Percentiles rank a stretch among this genome's conserved stretches.
Evolutionary conservation across 2,329 filamentous ascomycete species (phyloP).

Genomic region (Apiospora marii): DNA sequence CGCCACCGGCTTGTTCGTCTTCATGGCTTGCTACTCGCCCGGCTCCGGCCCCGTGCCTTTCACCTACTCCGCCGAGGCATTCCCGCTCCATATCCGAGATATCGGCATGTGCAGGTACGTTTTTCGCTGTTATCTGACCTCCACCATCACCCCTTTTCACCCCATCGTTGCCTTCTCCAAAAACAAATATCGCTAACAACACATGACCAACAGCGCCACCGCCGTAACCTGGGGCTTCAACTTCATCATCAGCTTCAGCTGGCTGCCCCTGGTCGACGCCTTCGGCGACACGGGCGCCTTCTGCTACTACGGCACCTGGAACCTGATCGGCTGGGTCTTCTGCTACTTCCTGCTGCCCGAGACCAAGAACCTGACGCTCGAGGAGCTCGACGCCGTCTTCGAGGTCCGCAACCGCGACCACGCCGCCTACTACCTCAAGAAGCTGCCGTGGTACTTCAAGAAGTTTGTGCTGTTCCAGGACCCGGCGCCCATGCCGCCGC

Average conservation of each 20-base stretch:
- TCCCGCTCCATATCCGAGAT: slow-evolving; percentile 67
- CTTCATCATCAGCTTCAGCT: slow-evolving; percentile 47
- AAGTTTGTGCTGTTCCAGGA: slow-evolving; percentile 27
- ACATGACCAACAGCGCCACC: not conserved
- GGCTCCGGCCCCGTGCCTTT: slow-evolving; percentile 59
- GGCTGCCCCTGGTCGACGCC: slow-evolving; percentile 49
- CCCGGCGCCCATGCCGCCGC: slow-evolving; percentile 24
- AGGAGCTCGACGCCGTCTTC: slow-evolving; percentile 46
- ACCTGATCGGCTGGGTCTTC: slow-evolving; percentile 52
- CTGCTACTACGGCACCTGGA: slow-evolving; percentile 55
- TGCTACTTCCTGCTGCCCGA: slow-evolving; percentile 49
- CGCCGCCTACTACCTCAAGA: slow-evolving; percentile 27
- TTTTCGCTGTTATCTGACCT: not conserved
- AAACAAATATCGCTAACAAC: not conserved
- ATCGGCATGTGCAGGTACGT: slow-evolving; percentile 57
- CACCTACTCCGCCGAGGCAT: slow-evolving; percentile 71
- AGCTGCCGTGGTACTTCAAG: slow-evolving; percentile 30
- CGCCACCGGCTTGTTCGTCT: slow-evolving; percentile 70
- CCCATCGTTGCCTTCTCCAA: too few species aligned
- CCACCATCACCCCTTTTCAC: not conserved
- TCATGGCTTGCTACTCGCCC: slow-evolving; percentile 54
- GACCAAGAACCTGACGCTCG: slow-evolving; percentile 46
- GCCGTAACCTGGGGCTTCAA: slow-evolving; percentile 25
- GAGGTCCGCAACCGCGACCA: slow-evolving; percentile 27
- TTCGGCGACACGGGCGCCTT: slow-evolving; percentile 55